Percentiles rank a stretch among this genome's conserved stretches.
These are phyloP conservation scores for Mycosphaerella arachidis DNA, from an alignment of 2,329 filamentous ascomycete genomes.

Conservation along the genomic window DNA sequence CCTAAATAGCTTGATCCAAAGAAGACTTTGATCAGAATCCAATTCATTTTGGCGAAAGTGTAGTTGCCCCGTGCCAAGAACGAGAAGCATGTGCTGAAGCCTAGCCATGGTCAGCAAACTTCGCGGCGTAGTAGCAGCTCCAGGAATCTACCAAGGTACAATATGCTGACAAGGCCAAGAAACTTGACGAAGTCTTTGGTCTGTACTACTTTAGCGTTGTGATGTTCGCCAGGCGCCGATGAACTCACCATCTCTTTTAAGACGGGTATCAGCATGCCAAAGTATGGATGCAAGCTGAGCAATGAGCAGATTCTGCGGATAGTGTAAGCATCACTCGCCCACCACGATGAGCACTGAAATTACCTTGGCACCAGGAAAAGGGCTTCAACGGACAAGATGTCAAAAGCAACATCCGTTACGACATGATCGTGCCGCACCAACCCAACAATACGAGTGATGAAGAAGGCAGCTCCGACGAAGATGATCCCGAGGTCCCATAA, in stretches of 20 bases:
- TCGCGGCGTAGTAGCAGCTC: background rate
- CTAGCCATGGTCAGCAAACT: conserved; percentile 34
- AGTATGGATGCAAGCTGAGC: conserved; percentile 81
- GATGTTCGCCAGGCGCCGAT: background rate
- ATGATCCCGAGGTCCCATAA: conserved; percentile 50
- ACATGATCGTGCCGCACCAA: conserved; percentile 55
- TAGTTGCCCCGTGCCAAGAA: conserved; percentile 69
- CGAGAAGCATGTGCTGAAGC: conserved; percentile 83
- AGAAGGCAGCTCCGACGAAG: conserved; percentile 51
- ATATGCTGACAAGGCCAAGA: conserved; percentile 67
- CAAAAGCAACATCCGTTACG: conserved; percentile 76
- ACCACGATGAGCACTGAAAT: conserved; percentile 6
- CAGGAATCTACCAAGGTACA: conserved; percentile 63
- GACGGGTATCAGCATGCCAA: conserved; percentile 83
- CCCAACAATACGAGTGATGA: conserved; percentile 63
- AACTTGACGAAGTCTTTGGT: conserved; percentile 87
- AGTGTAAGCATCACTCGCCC: conserved; percentile 3
- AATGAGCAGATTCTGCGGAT: conserved; percentile 70
- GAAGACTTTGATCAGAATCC: conserved; percentile 59
- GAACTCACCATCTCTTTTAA: conserved; percentile 80
- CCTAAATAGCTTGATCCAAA: conserved; percentile 72
- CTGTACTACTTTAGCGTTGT: conserved; percentile 33
- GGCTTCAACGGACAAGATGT: conserved; percentile 83
- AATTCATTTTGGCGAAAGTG: conserved; percentile 63
- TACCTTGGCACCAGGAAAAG: conserved; percentile 78